Base-by-base conservation (phyloP, 345 rosid genomes). In the Salix dunnii region DNA sequence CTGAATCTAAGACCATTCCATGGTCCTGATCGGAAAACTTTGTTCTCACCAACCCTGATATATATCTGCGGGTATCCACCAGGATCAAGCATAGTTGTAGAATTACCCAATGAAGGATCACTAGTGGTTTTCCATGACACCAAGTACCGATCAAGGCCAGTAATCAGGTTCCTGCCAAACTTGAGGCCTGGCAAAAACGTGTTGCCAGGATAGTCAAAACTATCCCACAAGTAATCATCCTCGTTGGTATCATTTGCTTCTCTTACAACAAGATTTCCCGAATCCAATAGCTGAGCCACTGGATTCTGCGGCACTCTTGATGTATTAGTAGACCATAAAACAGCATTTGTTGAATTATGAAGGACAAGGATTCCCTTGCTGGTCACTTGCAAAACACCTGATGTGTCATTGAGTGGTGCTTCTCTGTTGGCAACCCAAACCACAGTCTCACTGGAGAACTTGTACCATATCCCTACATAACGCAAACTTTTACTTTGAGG, bases 341-440 rank as follows among this genome's bases (percentile, higher is more conserved):
- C 12, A 28, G 40, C 6, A 25, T 77, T 76, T 72, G 62, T 61
- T 36, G 51, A 31, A 42, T 62, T 58, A 21, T 49, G 64, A 20
- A 76, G 64, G 55, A 73, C 28, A 12, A 72, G 65, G 51, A 68
- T 21, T 64, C 86, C 84, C 7, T 5, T 28, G 43, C 23, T 12
- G 4, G 72, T 76, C 7, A 84, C 16, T 2, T 68, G 62, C 58
- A 84, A 49, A 51, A 78, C 20, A 27, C 84, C 82, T 0, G 70
- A 75, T 3, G 66, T 10, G 33, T 78, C 71, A 28, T 30, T 46
- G 27, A 81, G 46, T 18, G 80, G 82, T 9, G 21, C 65, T 62
- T 78, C 72, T 70, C 82, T 76, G 77, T 80, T 81, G 30, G 84
- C 86, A 23, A 85, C 77, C 85, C 87, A 82, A 5, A 77, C 81